These are phyloP conservation scores for Aspergillus sp. DNA, from an alignment of 2,329 filamentous ascomycete species.

Conservation along the genomic window DNA sequence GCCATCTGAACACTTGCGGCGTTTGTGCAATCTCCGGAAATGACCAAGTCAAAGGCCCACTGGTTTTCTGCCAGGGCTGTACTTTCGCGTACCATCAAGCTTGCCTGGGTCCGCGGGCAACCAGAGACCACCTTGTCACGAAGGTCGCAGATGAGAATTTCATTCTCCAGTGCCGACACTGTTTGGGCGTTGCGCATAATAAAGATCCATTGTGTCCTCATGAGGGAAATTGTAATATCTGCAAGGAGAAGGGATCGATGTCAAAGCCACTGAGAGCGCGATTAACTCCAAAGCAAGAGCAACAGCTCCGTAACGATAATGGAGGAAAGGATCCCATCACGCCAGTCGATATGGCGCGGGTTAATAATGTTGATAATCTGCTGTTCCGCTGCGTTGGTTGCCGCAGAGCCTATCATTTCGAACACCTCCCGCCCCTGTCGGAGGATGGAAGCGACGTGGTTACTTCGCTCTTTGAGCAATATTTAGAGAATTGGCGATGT, in stretches of 20 bases:
- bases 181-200: constrained; percentile 59
- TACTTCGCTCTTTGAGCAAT: constrained; percentile 60
- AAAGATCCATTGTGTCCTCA: constrained; percentile 64
- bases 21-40: constrained; percentile 55
- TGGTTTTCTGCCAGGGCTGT: constrained; percentile 89
- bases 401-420: constrained; percentile 70
- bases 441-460: constrained; percentile 33
- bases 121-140: constrained; percentile 79
- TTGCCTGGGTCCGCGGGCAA: constrained; percentile 67
- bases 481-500: constrained; percentile 69
- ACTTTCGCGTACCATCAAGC: constrained; percentile 71
- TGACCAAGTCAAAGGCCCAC: constrained; percentile 52
- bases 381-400: constrained; percentile 77
- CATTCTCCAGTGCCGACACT: constrained; percentile 82
- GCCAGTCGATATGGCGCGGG: constrained; percentile 49
- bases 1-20: constrained; percentile 65
- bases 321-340: constrained; percentile 68
- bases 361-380: constrained; percentile 69
- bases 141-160: constrained; percentile 71
- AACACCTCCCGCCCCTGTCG: constrained; percentile 59
- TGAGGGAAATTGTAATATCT: constrained; percentile 63
- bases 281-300: constrained; percentile 70
- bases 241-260: constrained; percentile 56
- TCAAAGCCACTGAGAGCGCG: constrained; percentile 67
- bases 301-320: constrained; percentile 72